Evolutionary conservation across 257 asterid species (phyloP).

Genomic region (Forsythia suspensa): DNA sequence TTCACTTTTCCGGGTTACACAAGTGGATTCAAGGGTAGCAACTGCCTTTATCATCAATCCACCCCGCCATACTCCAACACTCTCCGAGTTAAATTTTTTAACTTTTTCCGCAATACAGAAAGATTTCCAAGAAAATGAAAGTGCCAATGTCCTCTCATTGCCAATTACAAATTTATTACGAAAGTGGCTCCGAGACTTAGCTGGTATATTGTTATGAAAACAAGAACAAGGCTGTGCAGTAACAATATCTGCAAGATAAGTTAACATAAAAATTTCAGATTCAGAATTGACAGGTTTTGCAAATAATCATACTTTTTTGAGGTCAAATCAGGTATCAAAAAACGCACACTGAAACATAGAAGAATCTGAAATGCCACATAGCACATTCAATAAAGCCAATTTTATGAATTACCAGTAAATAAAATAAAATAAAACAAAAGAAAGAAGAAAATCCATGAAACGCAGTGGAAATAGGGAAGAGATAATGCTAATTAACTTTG

Average conservation of each 20-base stretch:
- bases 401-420: background rate
- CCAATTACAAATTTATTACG: slow-evolving; percentile 34
- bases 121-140: slow-evolving; percentile 40
- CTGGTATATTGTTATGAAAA: slow-evolving; percentile 47
- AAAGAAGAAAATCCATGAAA: background rate
- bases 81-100: slow-evolving; percentile 32
- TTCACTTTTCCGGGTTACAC: slow-evolving; percentile 29
- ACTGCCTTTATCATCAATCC: slow-evolving; percentile 63
- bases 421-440: background rate
- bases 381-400: background rate
- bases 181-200: slow-evolving; percentile 40
- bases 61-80: slow-evolving; percentile 38
- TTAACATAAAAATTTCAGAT: background rate
- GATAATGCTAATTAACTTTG: background rate
- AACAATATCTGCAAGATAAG: slow-evolving; percentile 74
- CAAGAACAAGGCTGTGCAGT: slow-evolving; percentile 76
- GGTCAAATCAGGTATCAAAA: background rate
- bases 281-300: background rate
- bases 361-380: background rate
- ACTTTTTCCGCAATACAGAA: slow-evolving; percentile 33
- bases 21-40: slow-evolving; percentile 63
- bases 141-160: slow-evolving; percentile 49
- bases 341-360: background rate
- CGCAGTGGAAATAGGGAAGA: background rate
- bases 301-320: background rate